Conservation (phyloP, 2,329 filamentous ascomycete species). For the Pseudocercospora crystallina region DNA sequence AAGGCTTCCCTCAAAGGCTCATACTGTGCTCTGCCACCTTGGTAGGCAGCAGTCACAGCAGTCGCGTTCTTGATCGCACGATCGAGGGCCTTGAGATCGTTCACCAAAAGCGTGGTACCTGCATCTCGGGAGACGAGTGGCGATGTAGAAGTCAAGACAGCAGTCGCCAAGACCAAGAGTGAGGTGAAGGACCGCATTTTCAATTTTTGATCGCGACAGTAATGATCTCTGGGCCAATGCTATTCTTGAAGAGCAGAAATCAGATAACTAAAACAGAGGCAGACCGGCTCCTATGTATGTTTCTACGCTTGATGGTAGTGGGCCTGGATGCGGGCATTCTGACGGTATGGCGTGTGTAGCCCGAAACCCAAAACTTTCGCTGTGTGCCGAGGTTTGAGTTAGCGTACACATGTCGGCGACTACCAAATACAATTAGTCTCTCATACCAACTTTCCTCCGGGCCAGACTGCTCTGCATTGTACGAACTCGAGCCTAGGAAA, state of each 20-base stretch:
- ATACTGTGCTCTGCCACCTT: constrained; percentile 19
- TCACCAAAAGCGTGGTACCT: constrained; percentile 21
- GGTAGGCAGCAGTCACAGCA: constrained; percentile 18
- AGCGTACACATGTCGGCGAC: no score
- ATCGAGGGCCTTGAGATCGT: constrained; percentile 21
- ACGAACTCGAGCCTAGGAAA: no score
- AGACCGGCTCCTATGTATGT: neutral
- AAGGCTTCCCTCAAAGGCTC: constrained; percentile 23
- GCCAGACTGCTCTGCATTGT: no score
- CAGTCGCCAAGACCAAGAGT: constrained; percentile 9
- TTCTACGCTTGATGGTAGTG: no score
- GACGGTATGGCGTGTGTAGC: constrained; percentile 1
- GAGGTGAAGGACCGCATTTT: constrained; percentile 10
- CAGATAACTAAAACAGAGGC: neutral
- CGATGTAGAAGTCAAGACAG: constrained; percentile 5
- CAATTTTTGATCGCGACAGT: neutral
- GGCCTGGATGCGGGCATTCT: no score
- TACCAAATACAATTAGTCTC: no score
- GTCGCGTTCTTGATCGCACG: constrained; percentile 21
- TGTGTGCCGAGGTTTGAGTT: neutral
- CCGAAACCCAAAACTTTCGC: neutral
- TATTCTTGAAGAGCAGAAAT: neutral
- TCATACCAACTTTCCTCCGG: no score
- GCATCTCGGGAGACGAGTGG: constrained; percentile 17
- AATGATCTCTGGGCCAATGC: neutral